Evolutionary conservation across 441 rosid genomes (phyloP).

Genomic region (Biscutella laevigata): DNA sequence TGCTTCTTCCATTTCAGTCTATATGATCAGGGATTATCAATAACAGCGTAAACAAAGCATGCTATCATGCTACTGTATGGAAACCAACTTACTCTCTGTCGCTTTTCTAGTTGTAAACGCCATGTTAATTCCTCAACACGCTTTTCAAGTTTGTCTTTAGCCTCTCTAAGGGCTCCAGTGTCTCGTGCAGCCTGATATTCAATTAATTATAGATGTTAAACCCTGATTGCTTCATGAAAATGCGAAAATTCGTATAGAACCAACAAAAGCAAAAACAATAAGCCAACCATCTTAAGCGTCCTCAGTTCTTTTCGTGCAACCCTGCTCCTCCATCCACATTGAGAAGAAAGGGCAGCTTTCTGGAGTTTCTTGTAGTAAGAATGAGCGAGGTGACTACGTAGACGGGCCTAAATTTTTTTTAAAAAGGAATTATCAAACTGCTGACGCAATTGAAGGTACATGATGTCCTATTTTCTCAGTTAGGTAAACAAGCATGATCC

Average conservation of each 20-base stretch:
- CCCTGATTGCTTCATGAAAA: background rate
- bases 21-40: slow-evolving; percentile 12
- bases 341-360: slow-evolving; percentile 54
- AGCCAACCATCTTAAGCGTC: slow-evolving; percentile 61
- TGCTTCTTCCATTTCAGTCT: slow-evolving; percentile 72
- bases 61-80: slow-evolving; percentile 2
- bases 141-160: slow-evolving; percentile 71
- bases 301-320: slow-evolving; percentile 73
- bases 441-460: background rate
- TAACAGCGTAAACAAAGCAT: background rate
- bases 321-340: slow-evolving; percentile 82
- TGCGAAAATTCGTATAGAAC: background rate
- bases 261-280: background rate
- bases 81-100: slow-evolving; percentile 51
- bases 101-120: slow-evolving; percentile 76
- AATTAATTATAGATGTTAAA: slow-evolving; percentile 23
- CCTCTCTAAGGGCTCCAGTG: slow-evolving; percentile 77
- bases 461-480: slow-evolving; percentile 9
- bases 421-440: slow-evolving; percentile 14
- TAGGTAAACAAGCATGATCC: slow-evolving; percentile 15
- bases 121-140: slow-evolving; percentile 75
- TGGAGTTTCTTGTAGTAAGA: slow-evolving; percentile 62
- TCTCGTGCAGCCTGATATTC: slow-evolving; percentile 63
- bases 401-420: slow-evolving; percentile 45
- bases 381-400: slow-evolving; percentile 47